Conservation (phyloP, 129 eudicot species). For the sunflower (Helianthus annuus) region DNA sequence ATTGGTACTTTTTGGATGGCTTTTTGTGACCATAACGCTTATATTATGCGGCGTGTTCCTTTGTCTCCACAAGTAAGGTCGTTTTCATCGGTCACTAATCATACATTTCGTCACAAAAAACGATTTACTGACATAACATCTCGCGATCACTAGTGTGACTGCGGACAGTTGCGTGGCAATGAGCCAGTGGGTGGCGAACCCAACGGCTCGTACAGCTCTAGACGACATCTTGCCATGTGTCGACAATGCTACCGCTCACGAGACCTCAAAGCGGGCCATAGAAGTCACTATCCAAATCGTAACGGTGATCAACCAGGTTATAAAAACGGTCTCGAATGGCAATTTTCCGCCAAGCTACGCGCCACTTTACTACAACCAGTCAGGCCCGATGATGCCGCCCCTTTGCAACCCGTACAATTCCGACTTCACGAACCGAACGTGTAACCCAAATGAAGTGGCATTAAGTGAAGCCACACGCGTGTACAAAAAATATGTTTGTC, state of each 20-base stretch:
- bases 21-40: slow-evolving; percentile 78
- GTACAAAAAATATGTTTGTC: slow-evolving; percentile 69
- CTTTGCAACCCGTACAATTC: slow-evolving; percentile 80
- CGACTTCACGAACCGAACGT: slow-evolving; percentile 62
- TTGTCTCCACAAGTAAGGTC: slow-evolving; percentile 87
- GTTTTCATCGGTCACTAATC: neutral
- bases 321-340: slow-evolving; percentile 65
- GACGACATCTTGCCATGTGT: slow-evolving; percentile 95
- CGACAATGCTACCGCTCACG: slow-evolving; percentile 81
- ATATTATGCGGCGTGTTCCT: slow-evolving; percentile 84
- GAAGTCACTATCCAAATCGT: slow-evolving; percentile 76
- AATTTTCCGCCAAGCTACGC: slow-evolving; percentile 54
- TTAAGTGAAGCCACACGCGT: slow-evolving; percentile 72
- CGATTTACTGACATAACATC: neutral
- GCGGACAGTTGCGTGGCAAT: slow-evolving; percentile 89
- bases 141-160: slow-evolving; percentile 50
- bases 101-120: neutral
- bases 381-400: slow-evolving; percentile 77
- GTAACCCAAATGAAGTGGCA: slow-evolving; percentile 63
- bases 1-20: slow-evolving; percentile 81
- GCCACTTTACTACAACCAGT: slow-evolving; percentile 84
- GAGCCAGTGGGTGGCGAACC: slow-evolving; percentile 86
- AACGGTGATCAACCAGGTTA: slow-evolving; percentile 62
- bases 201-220: slow-evolving; percentile 88
- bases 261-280: slow-evolving; percentile 68